Base-by-base conservation (phyloP, 2,329 filamentous ascomycete species). In the Xylariales sp. region DNA sequence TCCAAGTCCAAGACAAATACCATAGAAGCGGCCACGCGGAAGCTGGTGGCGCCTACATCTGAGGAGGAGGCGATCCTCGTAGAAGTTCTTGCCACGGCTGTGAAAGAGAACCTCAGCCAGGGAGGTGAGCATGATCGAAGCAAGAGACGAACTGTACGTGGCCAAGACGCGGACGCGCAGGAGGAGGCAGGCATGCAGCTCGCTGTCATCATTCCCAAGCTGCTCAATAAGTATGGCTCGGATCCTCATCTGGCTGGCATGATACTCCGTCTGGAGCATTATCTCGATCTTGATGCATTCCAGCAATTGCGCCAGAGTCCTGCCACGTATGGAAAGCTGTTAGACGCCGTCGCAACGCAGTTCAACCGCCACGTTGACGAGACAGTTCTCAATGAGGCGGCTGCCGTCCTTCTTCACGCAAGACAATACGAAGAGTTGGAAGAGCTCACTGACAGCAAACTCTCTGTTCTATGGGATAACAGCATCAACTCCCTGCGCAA, bases 201-300 rank as follows among this genome's bases (percentile, higher is more conserved):
- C 25, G 87, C 88, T 7, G 71, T 76, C 25, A 72, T 86, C 12
- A 91, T 97, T 38, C 93, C 93, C 1, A 82, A 80, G 46, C 76
- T 98, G 3, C 69, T 98, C 36, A 95, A 85, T 62, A 97, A 96
- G 56, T 98, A 89, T 51, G 91, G 93, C 5, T 87, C 90, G n/a
- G 77, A 86, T 19, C 85, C 93, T 13, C 82, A 85, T 52, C 90
- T 91, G 17, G 89, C 90, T 2, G 86, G 88, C 8, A 80, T 86
- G 17, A 89, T 96, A 31, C 72, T 98, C 17, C 81, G 88, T 21
- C 69, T 98, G 29, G 88, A 94, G 56, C 88, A 91, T 54, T 79
- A 87, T 27, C 78, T 98, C 16, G 87, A 95, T 48, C 74, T 96
- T 1, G 85, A 91, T 28, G 78, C 90, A 16, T 94, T 97, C 55